Evolutionary conservation across 176 grass and related monocot species (phyloP), one percentile per base, ranked within the genome.

Genomic region (Carex kokanica): DNA sequence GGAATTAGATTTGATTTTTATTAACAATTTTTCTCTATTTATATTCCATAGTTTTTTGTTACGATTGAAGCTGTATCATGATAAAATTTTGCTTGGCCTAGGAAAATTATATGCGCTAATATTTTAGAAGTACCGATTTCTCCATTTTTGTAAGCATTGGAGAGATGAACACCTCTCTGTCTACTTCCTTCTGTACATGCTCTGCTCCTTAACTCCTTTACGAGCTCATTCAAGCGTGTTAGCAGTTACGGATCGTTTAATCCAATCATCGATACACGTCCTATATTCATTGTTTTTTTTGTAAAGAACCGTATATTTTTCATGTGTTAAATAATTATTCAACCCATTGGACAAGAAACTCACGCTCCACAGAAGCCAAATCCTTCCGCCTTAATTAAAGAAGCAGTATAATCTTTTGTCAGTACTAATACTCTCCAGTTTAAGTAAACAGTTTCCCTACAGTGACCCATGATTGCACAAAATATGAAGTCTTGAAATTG

Each of bases 401-500:
- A 27, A 25, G 78, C 77, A 77, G 68, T 53, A 83, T 90, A 90
- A 92, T 92, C 86, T 89, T 92, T 90, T 82, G 74, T 65, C 36
- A 66, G 45, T 82, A 62, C 27, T 45, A n/a, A 2, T 51, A 18
- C 15, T 82, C 80, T 82, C 80, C 24, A 32, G 60, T 82, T 67
- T 8, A 5, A 34, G 0, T 5, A 41, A 2, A 66, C 15, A 20
- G 7, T 45, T 2, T 40, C 2, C 16, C 15, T 56, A 15, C 16
- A 18, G 54, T 18, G 16, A 59, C 9, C 9, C 9, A 21, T 9
- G 57, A 7, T 59, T 58, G 55, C 55, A 58, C 55, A 58, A 18
- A 47, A 49, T 12, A 62, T 62, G 21, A 62, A 62, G 2, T 27
- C 2, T 25, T 62, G 45, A 49, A 49, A 49, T 49, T 12, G 9